Conservation (phyloP, 805 yeast species). For the Lipomyces yamanashiensis region DNA sequence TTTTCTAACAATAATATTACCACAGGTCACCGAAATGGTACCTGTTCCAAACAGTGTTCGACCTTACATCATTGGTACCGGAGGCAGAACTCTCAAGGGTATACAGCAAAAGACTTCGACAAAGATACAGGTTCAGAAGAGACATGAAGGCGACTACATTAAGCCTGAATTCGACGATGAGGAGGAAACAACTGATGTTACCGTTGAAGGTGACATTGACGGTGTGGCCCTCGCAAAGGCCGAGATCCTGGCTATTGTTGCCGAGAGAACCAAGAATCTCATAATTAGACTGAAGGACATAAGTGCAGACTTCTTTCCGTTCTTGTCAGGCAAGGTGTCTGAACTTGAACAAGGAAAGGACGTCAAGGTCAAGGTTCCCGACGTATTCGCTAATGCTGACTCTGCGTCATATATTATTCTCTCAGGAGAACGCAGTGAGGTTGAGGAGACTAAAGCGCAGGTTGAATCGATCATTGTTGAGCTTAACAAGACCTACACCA, state of each 20-base stretch:
- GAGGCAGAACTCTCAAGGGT: slow-evolving; percentile 81
- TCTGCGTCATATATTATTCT: slow-evolving; percentile 53
- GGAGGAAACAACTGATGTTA: slow-evolving; percentile 63
- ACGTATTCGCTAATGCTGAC: slow-evolving; percentile 41
- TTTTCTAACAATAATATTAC: neutral
- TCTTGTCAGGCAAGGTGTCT: slow-evolving; percentile 45
- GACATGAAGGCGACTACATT: slow-evolving; percentile 38
- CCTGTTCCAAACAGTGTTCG: slow-evolving; percentile 76
- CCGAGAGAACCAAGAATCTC: slow-evolving; percentile 49
- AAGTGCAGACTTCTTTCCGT: slow-evolving; percentile 40
- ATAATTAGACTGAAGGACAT: slow-evolving; percentile 33
- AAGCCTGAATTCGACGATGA: slow-evolving; percentile 55
- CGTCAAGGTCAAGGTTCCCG: slow-evolving; percentile 37
- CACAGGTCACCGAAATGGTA: slow-evolving; percentile 51
- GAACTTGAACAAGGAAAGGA: slow-evolving; percentile 45
- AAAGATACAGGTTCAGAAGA: slow-evolving; percentile 67
- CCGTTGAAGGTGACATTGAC: slow-evolving; percentile 81
- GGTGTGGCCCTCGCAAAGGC: slow-evolving; percentile 76
- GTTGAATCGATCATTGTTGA: slow-evolving; percentile 54
- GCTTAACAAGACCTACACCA: slow-evolving; percentile 53
- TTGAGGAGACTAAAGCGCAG: slow-evolving; percentile 57
- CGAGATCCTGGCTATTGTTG: slow-evolving; percentile 72
- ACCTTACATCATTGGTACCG: slow-evolving; percentile 82
- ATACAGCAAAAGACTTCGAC: slow-evolving; percentile 70
- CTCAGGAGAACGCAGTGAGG: slow-evolving; percentile 74